These are phyloP conservation scores for Pyricularia sp. DNA, from an alignment of 2,329 filamentous ascomycete genomes.

Conservation along the genomic window DNA sequence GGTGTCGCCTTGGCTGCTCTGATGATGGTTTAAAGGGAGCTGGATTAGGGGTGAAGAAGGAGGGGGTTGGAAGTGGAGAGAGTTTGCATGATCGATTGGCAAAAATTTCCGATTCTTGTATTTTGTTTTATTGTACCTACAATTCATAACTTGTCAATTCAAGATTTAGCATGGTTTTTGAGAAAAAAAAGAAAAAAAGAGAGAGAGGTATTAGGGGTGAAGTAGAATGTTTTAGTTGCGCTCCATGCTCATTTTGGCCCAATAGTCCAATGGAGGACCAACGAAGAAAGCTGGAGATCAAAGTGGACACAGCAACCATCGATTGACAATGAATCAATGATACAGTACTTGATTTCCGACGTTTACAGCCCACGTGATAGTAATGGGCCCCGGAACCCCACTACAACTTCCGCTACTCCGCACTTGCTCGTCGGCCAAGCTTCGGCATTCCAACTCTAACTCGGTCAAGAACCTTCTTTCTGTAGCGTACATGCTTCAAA, in stretches of 20 bases:
- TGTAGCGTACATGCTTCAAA: background rate
- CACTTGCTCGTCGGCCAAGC: background rate
- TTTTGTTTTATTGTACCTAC: background rate
- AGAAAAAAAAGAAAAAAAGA: too few relatives aligned
- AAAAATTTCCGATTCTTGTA: background rate
- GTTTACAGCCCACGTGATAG: background rate
- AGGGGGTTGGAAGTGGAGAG: background rate
- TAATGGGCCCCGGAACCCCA: background rate
- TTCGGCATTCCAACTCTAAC: background rate
- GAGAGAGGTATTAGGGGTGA: too few relatives aligned
- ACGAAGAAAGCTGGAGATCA: too few relatives aligned
- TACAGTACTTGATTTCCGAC: too few relatives aligned
- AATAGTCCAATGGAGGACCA: too few relatives aligned
- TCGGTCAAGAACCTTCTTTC: background rate
- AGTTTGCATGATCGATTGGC: background rate
- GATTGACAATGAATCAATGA: too few relatives aligned
- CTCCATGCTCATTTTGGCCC: too few relatives aligned
- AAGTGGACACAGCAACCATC: too few relatives aligned
- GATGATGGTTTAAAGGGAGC: constrained; percentile 1
- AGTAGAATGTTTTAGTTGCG: too few relatives aligned
- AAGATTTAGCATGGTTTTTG: background rate
- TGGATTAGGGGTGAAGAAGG: background rate
- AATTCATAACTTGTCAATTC: background rate
- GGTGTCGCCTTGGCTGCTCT: background rate
- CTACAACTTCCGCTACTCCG: background rate